These are phyloP conservation scores for Euclidium syriacum DNA, from an alignment of 345 rosid species.

Conservation along the genomic window DNA sequence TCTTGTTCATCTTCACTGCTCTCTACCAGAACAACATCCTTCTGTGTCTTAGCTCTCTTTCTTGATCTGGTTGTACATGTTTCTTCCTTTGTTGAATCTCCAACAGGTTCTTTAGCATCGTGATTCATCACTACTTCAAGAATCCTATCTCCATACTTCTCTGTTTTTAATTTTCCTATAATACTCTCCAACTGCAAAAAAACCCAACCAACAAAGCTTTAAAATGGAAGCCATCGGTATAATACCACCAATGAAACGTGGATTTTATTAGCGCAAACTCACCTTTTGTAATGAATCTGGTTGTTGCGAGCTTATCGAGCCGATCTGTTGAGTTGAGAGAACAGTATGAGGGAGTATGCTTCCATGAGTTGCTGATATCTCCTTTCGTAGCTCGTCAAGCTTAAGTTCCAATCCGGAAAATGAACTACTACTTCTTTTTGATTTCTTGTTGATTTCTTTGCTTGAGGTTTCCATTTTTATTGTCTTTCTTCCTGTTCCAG, in stretches of 20 bases:
- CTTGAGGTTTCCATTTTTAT: constrained; percentile 57
- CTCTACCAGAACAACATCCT: constrained; percentile 43
- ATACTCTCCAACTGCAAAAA: constrained; percentile 72
- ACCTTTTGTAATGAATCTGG: constrained; percentile 65
- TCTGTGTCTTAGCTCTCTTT: constrained; percentile 59
- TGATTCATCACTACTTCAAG: constrained; percentile 55
- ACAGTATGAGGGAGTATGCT: constrained; percentile 85
- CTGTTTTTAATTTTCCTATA: constrained; percentile 77
- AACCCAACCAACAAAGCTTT: constrained; percentile 6
- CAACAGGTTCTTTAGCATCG: constrained; percentile 1
- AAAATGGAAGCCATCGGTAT: not conserved
- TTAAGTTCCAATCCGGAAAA: constrained; percentile 53
- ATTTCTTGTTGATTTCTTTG: constrained; percentile 39
- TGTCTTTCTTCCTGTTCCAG: constrained; percentile 49
- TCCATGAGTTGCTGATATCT: constrained; percentile 57
- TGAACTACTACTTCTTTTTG: constrained; percentile 36
- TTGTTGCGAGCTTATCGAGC: constrained; percentile 46
- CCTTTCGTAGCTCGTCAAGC: constrained; percentile 79
- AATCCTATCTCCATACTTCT: constrained; percentile 66
- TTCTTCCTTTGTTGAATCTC: constrained; percentile 35
- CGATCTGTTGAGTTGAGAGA: constrained; percentile 70
- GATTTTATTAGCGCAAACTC: constrained; percentile 11
- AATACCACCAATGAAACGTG: not conserved
- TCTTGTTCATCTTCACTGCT: constrained; percentile 57
- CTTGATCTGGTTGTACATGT: constrained; percentile 32